Conservation (phyloP, 768 basidiomycete species). For the Boletus reticuloceps region DNA sequence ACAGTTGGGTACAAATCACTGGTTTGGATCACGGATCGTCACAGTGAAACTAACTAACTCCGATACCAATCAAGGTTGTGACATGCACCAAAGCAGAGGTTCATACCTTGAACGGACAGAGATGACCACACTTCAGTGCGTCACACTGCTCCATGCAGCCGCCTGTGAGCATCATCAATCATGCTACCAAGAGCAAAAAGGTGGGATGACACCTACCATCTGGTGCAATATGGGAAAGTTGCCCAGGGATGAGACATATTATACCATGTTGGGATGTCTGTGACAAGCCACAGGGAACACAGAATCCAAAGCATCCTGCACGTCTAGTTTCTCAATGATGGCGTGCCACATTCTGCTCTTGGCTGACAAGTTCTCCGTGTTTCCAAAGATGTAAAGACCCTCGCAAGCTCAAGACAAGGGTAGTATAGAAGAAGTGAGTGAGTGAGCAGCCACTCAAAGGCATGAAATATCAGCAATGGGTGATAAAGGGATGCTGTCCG, state of each 20-base stretch:
- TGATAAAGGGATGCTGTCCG: no score
- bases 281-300: slow-evolving; percentile 58
- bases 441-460: no score
- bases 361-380: slow-evolving; percentile 50
- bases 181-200: background rate
- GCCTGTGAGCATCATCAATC: slow-evolving; percentile 34
- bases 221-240: slow-evolving; percentile 49
- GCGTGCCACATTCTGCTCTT: slow-evolving; percentile 52
- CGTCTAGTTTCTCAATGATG: slow-evolving; percentile 55
- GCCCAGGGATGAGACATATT: slow-evolving; percentile 48
- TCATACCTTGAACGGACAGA: no score
- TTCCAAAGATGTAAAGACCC: slow-evolving; percentile 73
- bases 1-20: no score
- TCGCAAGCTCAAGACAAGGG: slow-evolving; percentile 74
- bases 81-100: no score
- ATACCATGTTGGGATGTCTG: slow-evolving; percentile 45
- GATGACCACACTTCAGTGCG: no score
- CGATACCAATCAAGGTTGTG: no score
- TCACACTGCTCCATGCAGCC: slow-evolving; percentile 63
- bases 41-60: no score
- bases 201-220: slow-evolving; percentile 41
- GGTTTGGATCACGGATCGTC: no score
- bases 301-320: slow-evolving; percentile 46
- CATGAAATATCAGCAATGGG: no score
- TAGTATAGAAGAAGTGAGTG: slow-evolving; percentile 40